Percentiles rank a stretch among this genome's conserved stretches.
Conservation (phyloP, 2,329 filamentous ascomycete species). For the Colletotrichum caudatum region DNA sequence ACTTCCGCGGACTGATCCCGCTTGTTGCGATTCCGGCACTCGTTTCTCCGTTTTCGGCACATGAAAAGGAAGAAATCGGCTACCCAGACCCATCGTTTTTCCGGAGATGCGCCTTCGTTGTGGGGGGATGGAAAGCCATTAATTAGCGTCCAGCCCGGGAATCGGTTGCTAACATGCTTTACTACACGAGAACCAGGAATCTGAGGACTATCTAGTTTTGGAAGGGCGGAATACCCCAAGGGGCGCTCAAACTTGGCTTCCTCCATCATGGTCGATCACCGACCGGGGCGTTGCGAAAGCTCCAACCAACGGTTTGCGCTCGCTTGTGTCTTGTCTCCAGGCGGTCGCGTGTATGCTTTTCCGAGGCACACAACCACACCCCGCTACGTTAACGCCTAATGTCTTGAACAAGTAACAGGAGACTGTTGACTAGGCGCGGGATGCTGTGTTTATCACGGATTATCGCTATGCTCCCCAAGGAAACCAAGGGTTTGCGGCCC, state of each 20-base stretch:
- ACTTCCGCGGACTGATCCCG: background rate
- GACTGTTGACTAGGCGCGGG: constrained; percentile 9
- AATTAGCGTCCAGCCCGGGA: constrained; percentile 33
- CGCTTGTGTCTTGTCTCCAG: background rate
- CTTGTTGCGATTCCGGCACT: constrained; percentile 17
- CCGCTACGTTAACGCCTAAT: background rate
- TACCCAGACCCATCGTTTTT: constrained; percentile 27
- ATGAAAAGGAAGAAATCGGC: constrained; percentile 32
- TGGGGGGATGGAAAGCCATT: constrained; percentile 7
- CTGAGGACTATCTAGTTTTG: constrained; percentile 20
- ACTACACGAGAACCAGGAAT: constrained; percentile 10
- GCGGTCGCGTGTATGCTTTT: constrained; percentile 3
- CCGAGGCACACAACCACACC: background rate
- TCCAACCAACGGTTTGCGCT: constrained; percentile 24
- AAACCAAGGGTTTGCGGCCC: background rate
- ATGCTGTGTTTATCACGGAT: background rate
- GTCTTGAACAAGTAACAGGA: background rate
- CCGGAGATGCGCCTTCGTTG: constrained; percentile 27
- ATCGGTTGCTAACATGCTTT: constrained; percentile 30
- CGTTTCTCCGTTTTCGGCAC: constrained; percentile 38
- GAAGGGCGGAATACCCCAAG: constrained; percentile 12
- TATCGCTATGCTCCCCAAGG: background rate
- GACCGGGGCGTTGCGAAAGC: constrained; percentile 23
- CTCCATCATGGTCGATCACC: constrained; percentile 30
- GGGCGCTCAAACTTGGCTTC: constrained; percentile 28